Percentiles rank a stretch among this genome's conserved stretches.
Conservation (phyloP, 2,329 filamentous ascomycete species). For the Cercospora citrullina region DNA sequence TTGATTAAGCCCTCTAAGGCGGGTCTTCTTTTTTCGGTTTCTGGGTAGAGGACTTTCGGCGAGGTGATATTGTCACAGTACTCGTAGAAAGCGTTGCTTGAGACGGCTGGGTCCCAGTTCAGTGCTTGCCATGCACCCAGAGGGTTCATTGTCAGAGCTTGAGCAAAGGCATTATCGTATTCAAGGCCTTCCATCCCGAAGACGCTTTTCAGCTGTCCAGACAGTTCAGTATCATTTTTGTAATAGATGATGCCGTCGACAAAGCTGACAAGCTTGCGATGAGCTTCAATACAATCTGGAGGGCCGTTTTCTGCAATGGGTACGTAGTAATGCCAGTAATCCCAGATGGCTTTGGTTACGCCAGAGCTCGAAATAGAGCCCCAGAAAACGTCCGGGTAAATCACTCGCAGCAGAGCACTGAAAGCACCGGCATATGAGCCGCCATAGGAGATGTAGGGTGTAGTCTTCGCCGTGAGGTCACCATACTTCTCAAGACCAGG, state of each 20-base stretch:
- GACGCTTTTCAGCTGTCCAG: constrained; percentile 51
- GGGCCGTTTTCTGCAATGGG: constrained; percentile 59
- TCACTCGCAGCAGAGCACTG: constrained; percentile 70
- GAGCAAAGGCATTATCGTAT: constrained; percentile 56
- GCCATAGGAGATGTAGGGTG: constrained; percentile 77
- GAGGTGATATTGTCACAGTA: constrained; percentile 60
- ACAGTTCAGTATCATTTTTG: constrained; percentile 46
- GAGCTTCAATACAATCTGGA: constrained; percentile 63
- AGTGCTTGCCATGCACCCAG: constrained; percentile 55
- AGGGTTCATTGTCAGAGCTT: constrained; percentile 21
- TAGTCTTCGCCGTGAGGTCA: constrained; percentile 64
- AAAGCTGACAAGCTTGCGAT: constrained; percentile 61
- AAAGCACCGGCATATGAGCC: constrained; percentile 82
- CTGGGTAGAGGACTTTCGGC: constrained; percentile 46
- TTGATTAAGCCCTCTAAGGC: constrained; percentile 49
- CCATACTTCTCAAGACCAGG: constrained; percentile 63
- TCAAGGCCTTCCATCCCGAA: constrained; percentile 56
- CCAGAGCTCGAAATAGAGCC: constrained; percentile 78
- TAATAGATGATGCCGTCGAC: constrained; percentile 59
- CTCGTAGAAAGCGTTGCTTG: constrained; percentile 50
- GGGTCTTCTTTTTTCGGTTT: constrained; percentile 40
- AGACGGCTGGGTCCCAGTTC: constrained; percentile 61
- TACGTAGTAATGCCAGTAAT: constrained; percentile 66
- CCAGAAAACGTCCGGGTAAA: constrained; percentile 78
- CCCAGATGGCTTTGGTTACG: constrained; percentile 71